Percentiles rank a stretch among this genome's conserved stretches.
phyloP scores from a whole-genome alignment of 192 early-diverging fungal species.

The Coemansia sp. region DNA sequence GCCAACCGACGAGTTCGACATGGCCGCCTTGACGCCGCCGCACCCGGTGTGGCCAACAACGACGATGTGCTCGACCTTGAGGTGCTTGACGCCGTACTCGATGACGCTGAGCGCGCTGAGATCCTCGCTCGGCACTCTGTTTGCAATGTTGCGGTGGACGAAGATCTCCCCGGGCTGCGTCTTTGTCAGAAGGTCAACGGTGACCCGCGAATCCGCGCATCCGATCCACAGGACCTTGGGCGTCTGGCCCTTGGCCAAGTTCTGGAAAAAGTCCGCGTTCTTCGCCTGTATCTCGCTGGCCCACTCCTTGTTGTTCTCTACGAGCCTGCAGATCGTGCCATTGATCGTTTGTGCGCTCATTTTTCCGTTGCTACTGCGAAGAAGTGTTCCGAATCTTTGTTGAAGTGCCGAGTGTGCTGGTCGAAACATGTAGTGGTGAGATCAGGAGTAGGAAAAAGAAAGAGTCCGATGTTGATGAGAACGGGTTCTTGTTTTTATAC shows the following conservation, averaged over 20 bases:
- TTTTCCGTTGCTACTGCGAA: slow-evolving; percentile 24
- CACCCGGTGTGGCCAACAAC: slow-evolving; percentile 86
- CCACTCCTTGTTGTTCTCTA: slow-evolving; percentile 64
- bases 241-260: slow-evolving; percentile 70
- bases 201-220: slow-evolving; percentile 93
- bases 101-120: slow-evolving; percentile 82
- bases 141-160: slow-evolving; percentile 97
- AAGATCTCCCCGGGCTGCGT: slow-evolving; percentile 80
- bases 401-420: slow-evolving; percentile 24
- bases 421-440: slow-evolving; percentile 21
- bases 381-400: slow-evolving; percentile 30
- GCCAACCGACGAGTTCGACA: slow-evolving; percentile 64
- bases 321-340: slow-evolving; percentile 22
- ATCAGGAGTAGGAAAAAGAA: slow-evolving; percentile 2
- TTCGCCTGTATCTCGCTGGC: slow-evolving; percentile 57
- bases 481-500: slow-evolving; percentile 5
- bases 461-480: not conserved
- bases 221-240: slow-evolving; percentile 89
- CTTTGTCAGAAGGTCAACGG: slow-evolving; percentile 73
- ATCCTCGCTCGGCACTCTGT: slow-evolving; percentile 82
- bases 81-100: slow-evolving; percentile 89
- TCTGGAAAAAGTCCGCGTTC: slow-evolving; percentile 72
- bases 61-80: slow-evolving; percentile 92
- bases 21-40: slow-evolving; percentile 69
- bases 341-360: slow-evolving; percentile 17